Conservation (phyloP, 352 stramenopile species). For the Pythium rishiriense region DNA sequence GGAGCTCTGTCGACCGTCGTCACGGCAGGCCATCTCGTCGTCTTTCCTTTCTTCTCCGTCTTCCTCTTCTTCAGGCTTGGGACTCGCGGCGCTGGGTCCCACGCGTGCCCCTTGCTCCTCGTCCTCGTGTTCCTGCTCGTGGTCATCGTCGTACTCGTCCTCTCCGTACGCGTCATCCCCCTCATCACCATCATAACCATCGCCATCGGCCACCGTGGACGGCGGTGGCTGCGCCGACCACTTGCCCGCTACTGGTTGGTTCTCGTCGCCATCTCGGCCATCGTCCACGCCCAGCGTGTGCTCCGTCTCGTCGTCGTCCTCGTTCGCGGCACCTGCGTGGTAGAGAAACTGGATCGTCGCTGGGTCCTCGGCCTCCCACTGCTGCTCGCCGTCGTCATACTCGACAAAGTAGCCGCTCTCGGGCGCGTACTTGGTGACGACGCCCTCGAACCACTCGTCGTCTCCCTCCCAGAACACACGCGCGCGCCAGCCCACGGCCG, state of each 20-base stretch:
- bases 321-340: no score
- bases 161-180: conserved; percentile 8
- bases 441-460: conserved; percentile 63
- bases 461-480: conserved; percentile 74
- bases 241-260: neutral
- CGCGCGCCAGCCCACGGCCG: conserved; percentile 46
- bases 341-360: conserved; percentile 27
- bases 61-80: conserved; percentile 6
- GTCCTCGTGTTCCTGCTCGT: conserved; percentile 24
- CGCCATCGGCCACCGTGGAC: conserved; percentile 17
- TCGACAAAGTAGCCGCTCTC: conserved; percentile 56
- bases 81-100: neutral
- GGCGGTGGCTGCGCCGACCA: conserved; percentile 24
- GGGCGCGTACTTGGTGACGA: conserved; percentile 34
- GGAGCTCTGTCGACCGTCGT: no score
- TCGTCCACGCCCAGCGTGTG: neutral
- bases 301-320: no score
- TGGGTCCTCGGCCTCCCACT: conserved; percentile 55
- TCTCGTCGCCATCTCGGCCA: conserved; percentile 6
- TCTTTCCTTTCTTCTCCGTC: neutral
- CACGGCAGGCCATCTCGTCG: no score
- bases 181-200: conserved; percentile 22
- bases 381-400: conserved; percentile 77
- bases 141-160: conserved; percentile 30
- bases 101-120: neutral